Evolutionary conservation across 106 monocot species (phyloP), one percentile per base, ranked within the genome.

Genomic region (Vanilla planifolia): DNA sequence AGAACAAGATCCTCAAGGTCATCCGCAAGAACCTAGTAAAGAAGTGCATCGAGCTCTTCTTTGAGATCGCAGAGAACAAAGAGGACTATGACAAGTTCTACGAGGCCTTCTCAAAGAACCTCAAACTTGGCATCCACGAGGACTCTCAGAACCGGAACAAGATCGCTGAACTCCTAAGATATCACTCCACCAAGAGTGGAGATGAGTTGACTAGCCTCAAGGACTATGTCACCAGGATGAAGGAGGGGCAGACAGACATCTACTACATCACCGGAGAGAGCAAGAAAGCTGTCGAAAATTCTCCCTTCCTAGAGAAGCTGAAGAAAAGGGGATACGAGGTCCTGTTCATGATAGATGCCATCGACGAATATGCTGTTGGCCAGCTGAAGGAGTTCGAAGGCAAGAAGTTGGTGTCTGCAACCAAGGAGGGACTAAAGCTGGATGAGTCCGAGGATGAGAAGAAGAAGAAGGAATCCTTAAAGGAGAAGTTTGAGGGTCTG

Each of bases 381-480:
- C 68, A 68, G 33, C 44, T 68, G 9, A 68, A 68, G 43, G 68
- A 68, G 20, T 68, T 58, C 5, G 68, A 68, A 0, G 68, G 68
- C 26, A 71, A 71, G 70, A 71, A 62, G 51, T 48, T 71, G 29
- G 69, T 69, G 0, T 69, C 69, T 16, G 69, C 69, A 1, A 60
- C 69, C 3, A 69, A 69, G 46, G 69, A 71, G 32, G 70, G 70
- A 0, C 48, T 71, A 20, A 51, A 71, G 39, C 62, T 71, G 2
- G 70, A 71, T 23, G 70, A 71, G 62, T 32, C 33, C 21, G 70
- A 71, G 30, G 70, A 71, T 30, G 70, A 71, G 42, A 71, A 71
- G 62, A 71, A 71, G 48, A 71, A 19, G 34, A 61, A 62, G 50
- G 48, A 70, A 46, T 48, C 48, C 16, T 30, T 48, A 16, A 51